Base-by-base conservation (phyloP, 106 monocot species). In the Chionographis japonica region DNA sequence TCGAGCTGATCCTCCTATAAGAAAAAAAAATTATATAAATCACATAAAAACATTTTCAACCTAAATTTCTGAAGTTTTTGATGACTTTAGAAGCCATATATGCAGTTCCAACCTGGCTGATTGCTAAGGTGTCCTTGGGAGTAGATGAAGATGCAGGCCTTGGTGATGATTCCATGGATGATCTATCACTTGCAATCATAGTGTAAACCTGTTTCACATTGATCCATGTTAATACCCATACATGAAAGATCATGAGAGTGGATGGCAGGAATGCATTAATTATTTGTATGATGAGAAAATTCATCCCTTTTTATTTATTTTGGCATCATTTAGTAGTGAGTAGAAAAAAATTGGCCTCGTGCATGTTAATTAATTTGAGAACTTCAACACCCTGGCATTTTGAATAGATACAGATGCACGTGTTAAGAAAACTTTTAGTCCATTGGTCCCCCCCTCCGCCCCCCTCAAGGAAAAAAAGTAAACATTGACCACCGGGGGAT, bases 1-100 rank as follows among this genome's bases (percentile, higher is more conserved):
- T 83, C 76, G 38, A 87, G 75, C 17, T 73, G 71, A 15, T 80
- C 73, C 39, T 76, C 71, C 79, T 84, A 42, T 12, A 42, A 40
- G 13, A 3, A 63, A 3, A 62, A 42, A 6, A 4, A 50, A 35
- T 39, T 16, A 39, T 38, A 41, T 62, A 6, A n/a, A 6, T 37
- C 5, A 37, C 14, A 12, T 6, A 54, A 20, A 50, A 18, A 39
- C 20, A 46, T 54, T 11, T n/a, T 3, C 9, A 12, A 8, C 6
- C 20, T 52, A 11, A 36, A 46, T 6, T 53, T 12, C 11, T 2
- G 4, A 38, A 10, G 46, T 6, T 46, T 2, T 27, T 52, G 27
- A 27, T 27, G 27, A 27, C 27, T 27, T 27, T 27, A 27, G 17
- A 41, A 42, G 4, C 6, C 1, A n/a, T n/a, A n/a, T n/a, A n/a